These are phyloP conservation scores for Anthoceros angustus DNA, from an alignment of 225 moss, liverwort and hornwort genomes.

Conservation along the genomic window DNA sequence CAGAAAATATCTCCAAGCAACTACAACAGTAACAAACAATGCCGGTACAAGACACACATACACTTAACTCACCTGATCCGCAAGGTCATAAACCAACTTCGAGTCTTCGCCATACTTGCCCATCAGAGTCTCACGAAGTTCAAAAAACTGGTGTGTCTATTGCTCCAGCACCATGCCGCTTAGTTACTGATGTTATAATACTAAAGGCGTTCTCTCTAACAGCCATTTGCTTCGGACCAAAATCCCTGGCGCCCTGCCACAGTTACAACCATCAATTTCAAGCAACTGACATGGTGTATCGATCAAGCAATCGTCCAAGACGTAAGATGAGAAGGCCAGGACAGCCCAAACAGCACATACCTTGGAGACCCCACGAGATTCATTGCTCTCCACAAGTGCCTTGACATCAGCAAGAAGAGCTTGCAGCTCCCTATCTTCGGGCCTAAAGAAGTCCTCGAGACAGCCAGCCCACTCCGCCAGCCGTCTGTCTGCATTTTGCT, in stretches of 20 bases:
- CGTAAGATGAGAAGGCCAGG: too few species aligned
- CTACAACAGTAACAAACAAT: not conserved
- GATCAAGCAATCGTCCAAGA: too few species aligned
- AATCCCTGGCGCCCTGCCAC: slow-evolving; percentile 36
- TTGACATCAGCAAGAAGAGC: slow-evolving; percentile 16
- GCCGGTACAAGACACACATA: not conserved
- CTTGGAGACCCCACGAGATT: slow-evolving; percentile 25
- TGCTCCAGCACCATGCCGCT: slow-evolving; percentile 32
- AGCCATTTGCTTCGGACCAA: slow-evolving; percentile 34
- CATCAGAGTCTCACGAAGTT: slow-evolving; percentile 35
- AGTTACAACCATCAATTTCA: too few species aligned
- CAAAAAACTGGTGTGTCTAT: slow-evolving; percentile 41
- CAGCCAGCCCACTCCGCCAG: not conserved
- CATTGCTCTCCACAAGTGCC: slow-evolving; percentile 23
- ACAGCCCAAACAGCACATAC: slow-evolving; percentile 26
- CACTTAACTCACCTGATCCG: slow-evolving; percentile 25
- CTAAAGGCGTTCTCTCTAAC: slow-evolving; percentile 34
- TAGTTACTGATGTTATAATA: slow-evolving; percentile 23
- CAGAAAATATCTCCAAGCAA: not conserved
- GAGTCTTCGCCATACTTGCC: slow-evolving; percentile 51
- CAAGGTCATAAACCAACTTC: slow-evolving; percentile 44
- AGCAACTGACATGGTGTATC: too few species aligned
- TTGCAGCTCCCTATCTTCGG: slow-evolving; percentile 11
- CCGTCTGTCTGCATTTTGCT: too few species aligned
- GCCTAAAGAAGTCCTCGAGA: slow-evolving; percentile 4